Base-by-base conservation (phyloP, 352 stramenopile species). In the Pythium oligandrum region DNA sequence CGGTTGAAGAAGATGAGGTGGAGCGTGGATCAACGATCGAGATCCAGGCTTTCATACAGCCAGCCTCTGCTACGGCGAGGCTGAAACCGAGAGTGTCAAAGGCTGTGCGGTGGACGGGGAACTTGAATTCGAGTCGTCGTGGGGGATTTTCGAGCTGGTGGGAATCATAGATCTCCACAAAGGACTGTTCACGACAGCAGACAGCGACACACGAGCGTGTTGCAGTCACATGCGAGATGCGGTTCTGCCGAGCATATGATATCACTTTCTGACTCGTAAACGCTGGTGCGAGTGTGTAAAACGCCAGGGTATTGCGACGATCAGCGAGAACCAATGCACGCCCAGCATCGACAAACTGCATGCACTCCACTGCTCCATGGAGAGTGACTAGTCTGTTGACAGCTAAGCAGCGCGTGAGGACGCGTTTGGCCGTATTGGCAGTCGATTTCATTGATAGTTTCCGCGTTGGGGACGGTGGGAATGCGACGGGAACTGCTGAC, bases 11-110 rank as follows among this genome's bases (percentile, higher is more conserved):
- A 31, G 44, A 31, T 17, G 6, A 2, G 0, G 44, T 8, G 44
- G 34, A 40, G 57, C 49, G 37, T 61, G 2, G 55, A 44, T 70
- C 73, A 43, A 75, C 40, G 49, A 90, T 66, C 12, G 68, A 75
- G 47, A 90, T 56, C 72, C 73, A 86, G 3, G 70, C 59, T 39
- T 86, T 85, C 39, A 86, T 64, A 32, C 65, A 73, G 31, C 61
- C 64, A 1, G 48, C 51, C 56, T 86, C 74, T 10, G 74, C 73
- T 0, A 71, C 61, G 2, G 71, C 72, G 11, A 86, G 50, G 30
- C 58, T 70, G 44, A 69, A 70, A 3, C 74, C 72, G 1, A 43
- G 48, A 4, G 36, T 26, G 48, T 87, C 71, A 33, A 89, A 73
- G 4, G 75, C 61, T 6, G 52, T 31, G 32, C 70, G 64, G 40